Conservation (phyloP, 495 filamentous ascomycete genomes). For the Neurospora sp. region DNA sequence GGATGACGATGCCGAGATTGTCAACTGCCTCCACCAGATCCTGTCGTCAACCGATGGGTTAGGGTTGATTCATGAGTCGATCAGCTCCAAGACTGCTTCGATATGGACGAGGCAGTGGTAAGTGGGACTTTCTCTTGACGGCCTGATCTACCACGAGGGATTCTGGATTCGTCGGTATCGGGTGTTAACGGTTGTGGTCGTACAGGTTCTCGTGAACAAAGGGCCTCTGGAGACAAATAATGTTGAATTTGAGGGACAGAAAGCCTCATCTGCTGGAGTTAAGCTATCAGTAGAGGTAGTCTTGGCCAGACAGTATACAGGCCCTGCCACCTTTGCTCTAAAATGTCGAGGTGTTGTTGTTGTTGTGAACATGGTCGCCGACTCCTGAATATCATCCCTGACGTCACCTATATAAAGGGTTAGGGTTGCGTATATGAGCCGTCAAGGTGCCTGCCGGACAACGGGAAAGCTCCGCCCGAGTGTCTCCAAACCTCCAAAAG, state of each 20-base stretch:
- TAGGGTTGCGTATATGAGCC: neutral
- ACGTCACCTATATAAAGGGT: neutral
- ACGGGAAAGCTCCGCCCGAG: neutral
- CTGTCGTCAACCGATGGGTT: slow-evolving; percentile 45
- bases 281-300: slow-evolving; percentile 19
- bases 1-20: slow-evolving; percentile 42
- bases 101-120: slow-evolving; percentile 45
- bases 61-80: slow-evolving; percentile 30
- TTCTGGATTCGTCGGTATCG: neutral
- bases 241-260: slow-evolving; percentile 39
- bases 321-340: neutral
- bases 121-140: neutral
- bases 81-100: slow-evolving; percentile 21
- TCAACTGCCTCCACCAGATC: slow-evolving; percentile 37
- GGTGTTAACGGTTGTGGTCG: neutral
- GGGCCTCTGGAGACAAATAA: slow-evolving; percentile 48
- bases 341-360: neutral
- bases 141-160: too few relatives aligned
- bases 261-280: slow-evolving; percentile 34
- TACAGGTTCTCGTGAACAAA: slow-evolving; percentile 50
- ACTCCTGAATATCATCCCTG: neutral
- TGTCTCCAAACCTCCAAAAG: neutral
- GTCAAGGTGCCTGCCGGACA: neutral
- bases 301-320: neutral
- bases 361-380: neutral